A percentile compares a stretch with the other conserved stretches of the same genome.
phyloP scores from a whole-genome alignment of 306 rosid genomes.

The Argentina anserina region DNA sequence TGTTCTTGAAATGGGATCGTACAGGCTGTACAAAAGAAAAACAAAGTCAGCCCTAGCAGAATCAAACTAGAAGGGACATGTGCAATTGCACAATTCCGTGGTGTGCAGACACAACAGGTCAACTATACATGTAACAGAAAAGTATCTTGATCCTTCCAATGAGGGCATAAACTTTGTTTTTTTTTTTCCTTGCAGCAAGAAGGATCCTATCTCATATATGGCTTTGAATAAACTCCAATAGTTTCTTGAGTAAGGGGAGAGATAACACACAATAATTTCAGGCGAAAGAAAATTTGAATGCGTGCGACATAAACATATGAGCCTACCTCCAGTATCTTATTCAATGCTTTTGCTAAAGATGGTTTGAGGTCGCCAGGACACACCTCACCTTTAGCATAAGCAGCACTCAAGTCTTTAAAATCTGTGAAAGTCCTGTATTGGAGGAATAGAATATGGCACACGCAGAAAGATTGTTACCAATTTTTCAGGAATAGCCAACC shows the following conservation, averaged over 20 bases:
- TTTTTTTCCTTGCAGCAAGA: too few species aligned
- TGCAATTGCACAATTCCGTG: background rate
- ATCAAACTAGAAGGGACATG: background rate
- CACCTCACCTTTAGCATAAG: constrained; percentile 56
- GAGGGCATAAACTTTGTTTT: too few species aligned
- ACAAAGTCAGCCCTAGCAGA: background rate
- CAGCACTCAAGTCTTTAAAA: constrained; percentile 55
- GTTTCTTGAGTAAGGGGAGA: too few species aligned
- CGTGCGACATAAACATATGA: too few species aligned
- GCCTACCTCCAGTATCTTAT: constrained; percentile 69
- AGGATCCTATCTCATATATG: too few species aligned
- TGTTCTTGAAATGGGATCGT: constrained; percentile 64
- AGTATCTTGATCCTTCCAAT: background rate
- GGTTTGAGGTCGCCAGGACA: constrained; percentile 83
- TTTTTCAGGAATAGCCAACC: constrained; percentile 10
- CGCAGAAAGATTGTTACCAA: background rate
- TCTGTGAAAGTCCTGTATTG: constrained; percentile 50
- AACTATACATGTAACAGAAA: background rate
- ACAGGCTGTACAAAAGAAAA: constrained; percentile 58
- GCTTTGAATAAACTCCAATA: too few species aligned
- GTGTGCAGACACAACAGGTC: background rate
- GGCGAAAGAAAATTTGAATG: too few species aligned
- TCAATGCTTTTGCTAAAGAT: constrained; percentile 68
- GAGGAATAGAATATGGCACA: constrained; percentile 5
- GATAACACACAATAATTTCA: too few species aligned